Conservation (phyloP, 192 early-diverging fungal species). For the Mortierella alpina region DNA sequence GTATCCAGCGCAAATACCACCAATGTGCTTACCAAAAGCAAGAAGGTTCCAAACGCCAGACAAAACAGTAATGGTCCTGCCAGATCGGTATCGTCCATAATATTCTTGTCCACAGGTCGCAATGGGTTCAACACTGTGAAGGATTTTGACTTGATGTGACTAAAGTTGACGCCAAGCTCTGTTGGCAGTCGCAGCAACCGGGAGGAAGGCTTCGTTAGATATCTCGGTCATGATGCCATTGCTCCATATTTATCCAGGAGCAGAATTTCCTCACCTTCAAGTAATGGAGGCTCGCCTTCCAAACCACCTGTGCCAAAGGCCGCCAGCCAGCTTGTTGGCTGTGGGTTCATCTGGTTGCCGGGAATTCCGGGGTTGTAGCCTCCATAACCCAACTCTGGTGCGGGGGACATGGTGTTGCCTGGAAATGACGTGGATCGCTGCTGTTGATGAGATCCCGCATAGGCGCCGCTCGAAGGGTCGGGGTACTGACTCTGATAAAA, state of each 20-base stretch:
- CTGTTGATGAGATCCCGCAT: slow-evolving; percentile 24
- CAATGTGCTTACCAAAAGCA: slow-evolving; percentile 73
- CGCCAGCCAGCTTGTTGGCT: slow-evolving; percentile 39
- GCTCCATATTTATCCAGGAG: background rate
- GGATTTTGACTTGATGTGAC: slow-evolving; percentile 89
- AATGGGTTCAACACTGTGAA: slow-evolving; percentile 90
- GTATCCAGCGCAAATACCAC: background rate
- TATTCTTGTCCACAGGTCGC: slow-evolving; percentile 75
- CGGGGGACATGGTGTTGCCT: slow-evolving; percentile 30
- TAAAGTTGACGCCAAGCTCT: slow-evolving; percentile 96
- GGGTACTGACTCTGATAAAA: slow-evolving; percentile 65
- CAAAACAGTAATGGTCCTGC: slow-evolving; percentile 95
- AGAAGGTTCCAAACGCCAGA: slow-evolving; percentile 89
- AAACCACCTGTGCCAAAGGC: slow-evolving; percentile 95
- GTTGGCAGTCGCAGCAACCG: background rate
- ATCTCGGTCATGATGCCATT: background rate
- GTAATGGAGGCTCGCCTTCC: slow-evolving; percentile 91
- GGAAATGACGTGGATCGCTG: slow-evolving; percentile 47
- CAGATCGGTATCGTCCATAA: slow-evolving; percentile 97
- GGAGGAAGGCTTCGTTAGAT: background rate
- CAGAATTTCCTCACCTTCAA: slow-evolving; percentile 73
- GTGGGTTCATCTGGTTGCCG: slow-evolving; percentile 47
- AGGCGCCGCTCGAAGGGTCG: slow-evolving; percentile 50
- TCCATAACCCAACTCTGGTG: slow-evolving; percentile 40
- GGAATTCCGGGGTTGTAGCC: slow-evolving; percentile 36